Evolutionary conservation across 768 basidiomycete genomes (phyloP).

Genomic region (Podaxis sp.): DNA sequence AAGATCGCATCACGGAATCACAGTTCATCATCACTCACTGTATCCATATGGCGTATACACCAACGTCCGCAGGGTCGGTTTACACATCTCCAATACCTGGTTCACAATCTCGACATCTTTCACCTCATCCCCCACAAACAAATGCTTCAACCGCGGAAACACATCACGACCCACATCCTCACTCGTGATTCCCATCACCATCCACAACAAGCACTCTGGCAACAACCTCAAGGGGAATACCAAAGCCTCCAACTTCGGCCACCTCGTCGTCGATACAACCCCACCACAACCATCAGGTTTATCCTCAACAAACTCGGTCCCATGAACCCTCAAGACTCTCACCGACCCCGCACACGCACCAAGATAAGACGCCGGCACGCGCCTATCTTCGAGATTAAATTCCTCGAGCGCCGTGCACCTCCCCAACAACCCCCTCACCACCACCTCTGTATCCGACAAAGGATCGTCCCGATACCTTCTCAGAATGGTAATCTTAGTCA

Average conservation of each 20-base stretch:
- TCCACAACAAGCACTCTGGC: slow-evolving; percentile 8
- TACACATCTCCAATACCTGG: slow-evolving; percentile 4
- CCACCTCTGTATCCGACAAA: background rate
- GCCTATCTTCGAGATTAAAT: background rate
- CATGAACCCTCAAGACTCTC: background rate
- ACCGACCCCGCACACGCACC: background rate
- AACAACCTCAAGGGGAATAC: slow-evolving; percentile 5
- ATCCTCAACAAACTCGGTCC: slow-evolving; percentile 10
- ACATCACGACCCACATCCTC: background rate
- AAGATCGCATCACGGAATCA: background rate
- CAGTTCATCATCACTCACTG: background rate
- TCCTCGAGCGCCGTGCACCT: background rate
- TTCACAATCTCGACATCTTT: slow-evolving; percentile 10
- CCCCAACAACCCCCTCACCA: background rate
- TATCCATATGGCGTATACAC: slow-evolving; percentile 9
- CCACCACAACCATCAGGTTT: background rate
- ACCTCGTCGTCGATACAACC: background rate
- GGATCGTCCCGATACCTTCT: slow-evolving; percentile 7
- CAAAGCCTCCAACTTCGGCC: slow-evolving; percentile 8
- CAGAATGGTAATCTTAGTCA: slow-evolving; percentile 9
- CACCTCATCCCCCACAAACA: slow-evolving; percentile 4
- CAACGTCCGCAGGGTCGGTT: slow-evolving; percentile 2
- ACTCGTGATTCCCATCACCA: background rate
- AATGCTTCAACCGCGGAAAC: slow-evolving; percentile 3
- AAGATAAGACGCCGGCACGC: background rate